phyloP scores from a whole-genome alignment of 495 filamentous ascomycete genomes.

The Hypoxylon lienhwacheense region DNA sequence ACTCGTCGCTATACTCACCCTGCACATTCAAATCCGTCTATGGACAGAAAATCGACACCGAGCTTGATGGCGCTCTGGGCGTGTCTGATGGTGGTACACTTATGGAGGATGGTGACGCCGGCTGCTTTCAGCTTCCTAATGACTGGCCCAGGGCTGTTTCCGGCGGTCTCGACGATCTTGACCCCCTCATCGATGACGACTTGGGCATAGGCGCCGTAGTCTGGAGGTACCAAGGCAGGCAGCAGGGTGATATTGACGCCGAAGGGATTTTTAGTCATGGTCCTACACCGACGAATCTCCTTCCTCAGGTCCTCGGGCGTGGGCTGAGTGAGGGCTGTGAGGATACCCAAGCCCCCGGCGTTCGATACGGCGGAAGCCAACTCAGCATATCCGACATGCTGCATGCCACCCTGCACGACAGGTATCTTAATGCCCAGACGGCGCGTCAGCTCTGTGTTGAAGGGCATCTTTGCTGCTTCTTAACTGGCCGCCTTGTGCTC shows the following conservation, averaged over 20 bases:
- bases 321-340: conserved; percentile 93
- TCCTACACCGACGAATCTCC: conserved; percentile 85
- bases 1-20: conserved; percentile 59
- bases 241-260: conserved; percentile 96
- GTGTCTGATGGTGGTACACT: conserved; percentile 96
- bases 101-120: conserved; percentile 81
- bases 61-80: conserved; percentile 90
- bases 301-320: conserved; percentile 89
- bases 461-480: conserved; percentile 67
- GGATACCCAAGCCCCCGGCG: conserved; percentile 89
- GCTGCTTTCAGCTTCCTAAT: conserved; percentile 86
- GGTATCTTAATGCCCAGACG: conserved; percentile 90
- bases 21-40: conserved; percentile 97
- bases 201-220: conserved; percentile 91
- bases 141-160: conserved; percentile 89
- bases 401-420: conserved; percentile 98
- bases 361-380: conserved; percentile 91
- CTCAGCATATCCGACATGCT: conserved; percentile 76
- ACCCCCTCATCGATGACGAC: conserved; percentile 92
- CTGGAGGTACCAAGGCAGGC: conserved; percentile 82
- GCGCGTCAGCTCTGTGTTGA: conserved; percentile 87
- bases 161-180: conserved; percentile 94
- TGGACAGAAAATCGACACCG: conserved; percentile 93
- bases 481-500: conserved; percentile 25
- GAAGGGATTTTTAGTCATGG: conserved; percentile 87